A percentile compares a stretch with the other conserved stretches of the same genome.
Conservation (phyloP, 331 rosid genomes). For the Quercus lobata region DNA sequence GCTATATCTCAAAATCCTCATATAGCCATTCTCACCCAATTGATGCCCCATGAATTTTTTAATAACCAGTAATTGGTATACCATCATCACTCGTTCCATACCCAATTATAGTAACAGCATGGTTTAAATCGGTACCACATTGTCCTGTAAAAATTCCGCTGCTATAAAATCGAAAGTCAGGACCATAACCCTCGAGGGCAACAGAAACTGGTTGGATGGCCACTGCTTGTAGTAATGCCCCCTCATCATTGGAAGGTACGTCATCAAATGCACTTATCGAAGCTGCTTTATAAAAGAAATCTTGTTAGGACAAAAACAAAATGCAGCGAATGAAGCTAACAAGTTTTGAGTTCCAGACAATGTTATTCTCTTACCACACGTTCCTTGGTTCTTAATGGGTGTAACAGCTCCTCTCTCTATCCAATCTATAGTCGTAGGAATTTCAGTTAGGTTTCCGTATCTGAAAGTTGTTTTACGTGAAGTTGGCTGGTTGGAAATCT, state of each 20-base stretch:
- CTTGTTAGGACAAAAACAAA: background rate
- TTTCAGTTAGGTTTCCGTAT: background rate
- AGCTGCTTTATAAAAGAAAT: background rate
- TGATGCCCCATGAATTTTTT: constrained; percentile 32
- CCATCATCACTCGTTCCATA: constrained; percentile 25
- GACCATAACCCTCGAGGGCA: background rate
- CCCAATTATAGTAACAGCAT: constrained; percentile 33
- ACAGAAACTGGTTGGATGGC: constrained; percentile 30
- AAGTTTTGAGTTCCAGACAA: background rate
- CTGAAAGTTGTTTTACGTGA: background rate
- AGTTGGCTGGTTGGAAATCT: background rate
- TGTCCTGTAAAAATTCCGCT: constrained; percentile 23
- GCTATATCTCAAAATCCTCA: too few relatives aligned
- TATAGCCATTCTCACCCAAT: constrained; percentile 9
- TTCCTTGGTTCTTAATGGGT: constrained; percentile 1
- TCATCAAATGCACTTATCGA: constrained; percentile 6
- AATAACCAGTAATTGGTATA: constrained; percentile 20
- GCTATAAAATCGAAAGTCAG: background rate
- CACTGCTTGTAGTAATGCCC: constrained; percentile 20
- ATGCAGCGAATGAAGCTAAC: background rate
- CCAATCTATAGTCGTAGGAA: constrained; percentile 12
- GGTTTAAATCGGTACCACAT: constrained; percentile 5
- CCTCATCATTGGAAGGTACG: constrained; percentile 21
- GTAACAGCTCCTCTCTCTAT: constrained; percentile 15
- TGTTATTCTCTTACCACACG: constrained; percentile 2